Conservation (phyloP, 192 early-diverging fungal genomes). For the Dimargaris xerosporica region DNA sequence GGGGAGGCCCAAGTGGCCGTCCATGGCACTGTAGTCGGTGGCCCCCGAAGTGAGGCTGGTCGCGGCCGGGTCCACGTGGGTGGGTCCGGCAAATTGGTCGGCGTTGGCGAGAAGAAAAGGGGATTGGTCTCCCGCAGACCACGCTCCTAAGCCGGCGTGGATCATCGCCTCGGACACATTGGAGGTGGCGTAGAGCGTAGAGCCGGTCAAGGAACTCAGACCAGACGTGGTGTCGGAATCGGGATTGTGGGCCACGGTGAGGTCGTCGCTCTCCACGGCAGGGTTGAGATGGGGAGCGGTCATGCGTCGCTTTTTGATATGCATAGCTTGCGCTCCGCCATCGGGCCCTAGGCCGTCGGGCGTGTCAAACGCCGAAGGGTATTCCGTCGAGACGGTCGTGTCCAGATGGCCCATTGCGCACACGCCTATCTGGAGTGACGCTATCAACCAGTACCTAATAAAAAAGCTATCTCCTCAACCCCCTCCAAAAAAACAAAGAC, state of each 20-base stretch:
- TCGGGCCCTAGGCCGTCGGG: not conserved
- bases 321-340: not conserved
- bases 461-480: no score
- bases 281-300: not conserved
- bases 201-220: not conserved
- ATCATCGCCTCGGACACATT: no score
- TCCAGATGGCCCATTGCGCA: slow-evolving; percentile 6
- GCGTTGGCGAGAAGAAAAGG: not conserved
- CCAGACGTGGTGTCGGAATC: not conserved
- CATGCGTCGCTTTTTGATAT: slow-evolving; percentile 2
- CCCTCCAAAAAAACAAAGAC: no score
- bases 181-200: no score
- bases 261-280: not conserved
- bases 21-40: no score
- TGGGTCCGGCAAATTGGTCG: not conserved
- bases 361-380: not conserved
- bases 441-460: no score
- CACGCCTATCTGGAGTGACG: no score
- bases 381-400: not conserved
- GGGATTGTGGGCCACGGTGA: not conserved
- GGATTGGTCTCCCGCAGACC: not conserved
- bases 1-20: no score
- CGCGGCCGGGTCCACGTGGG: no score
- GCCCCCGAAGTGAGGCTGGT: no score
- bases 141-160: not conserved